Evolutionary conservation across 2,329 filamentous ascomycete species (phyloP).

Genomic region (Xylaria sp.): DNA sequence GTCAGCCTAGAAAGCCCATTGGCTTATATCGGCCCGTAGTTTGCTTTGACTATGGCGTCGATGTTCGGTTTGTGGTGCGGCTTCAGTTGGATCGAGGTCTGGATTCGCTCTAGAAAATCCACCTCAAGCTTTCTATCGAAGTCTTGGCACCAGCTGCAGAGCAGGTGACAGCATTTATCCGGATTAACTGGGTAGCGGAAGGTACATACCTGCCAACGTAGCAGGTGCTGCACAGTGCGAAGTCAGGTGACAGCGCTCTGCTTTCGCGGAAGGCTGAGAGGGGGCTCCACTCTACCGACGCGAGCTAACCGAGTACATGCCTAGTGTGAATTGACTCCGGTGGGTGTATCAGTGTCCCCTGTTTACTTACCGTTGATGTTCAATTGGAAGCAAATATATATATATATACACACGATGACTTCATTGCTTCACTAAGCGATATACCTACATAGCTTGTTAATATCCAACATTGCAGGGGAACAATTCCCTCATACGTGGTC

Average conservation of each 20-base stretch:
- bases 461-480: background rate
- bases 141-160: slow-evolving; percentile 11
- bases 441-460: background rate
- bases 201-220: too few species aligned
- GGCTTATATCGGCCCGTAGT: background rate
- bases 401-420: background rate
- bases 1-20: background rate
- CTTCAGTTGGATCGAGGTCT: background rate
- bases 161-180: too few species aligned
- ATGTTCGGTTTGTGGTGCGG: background rate
- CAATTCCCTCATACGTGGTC: too few species aligned
- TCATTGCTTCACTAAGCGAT: background rate
- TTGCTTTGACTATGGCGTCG: background rate
- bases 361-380: too few species aligned
- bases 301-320: too few species aligned
- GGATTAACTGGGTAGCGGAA: background rate
- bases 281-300: too few species aligned
- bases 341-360: too few species aligned
- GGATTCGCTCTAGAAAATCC: slow-evolving; percentile 7
- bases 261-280: too few species aligned
- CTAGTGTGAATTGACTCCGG: too few species aligned
- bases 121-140: background rate
- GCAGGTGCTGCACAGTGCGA: too few species aligned
- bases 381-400: too few species aligned
- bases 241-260: too few species aligned